These are phyloP conservation scores for Sarocladiaceae sp. DNA, from an alignment of 2,329 filamentous ascomycete genomes.

Conservation along the genomic window DNA sequence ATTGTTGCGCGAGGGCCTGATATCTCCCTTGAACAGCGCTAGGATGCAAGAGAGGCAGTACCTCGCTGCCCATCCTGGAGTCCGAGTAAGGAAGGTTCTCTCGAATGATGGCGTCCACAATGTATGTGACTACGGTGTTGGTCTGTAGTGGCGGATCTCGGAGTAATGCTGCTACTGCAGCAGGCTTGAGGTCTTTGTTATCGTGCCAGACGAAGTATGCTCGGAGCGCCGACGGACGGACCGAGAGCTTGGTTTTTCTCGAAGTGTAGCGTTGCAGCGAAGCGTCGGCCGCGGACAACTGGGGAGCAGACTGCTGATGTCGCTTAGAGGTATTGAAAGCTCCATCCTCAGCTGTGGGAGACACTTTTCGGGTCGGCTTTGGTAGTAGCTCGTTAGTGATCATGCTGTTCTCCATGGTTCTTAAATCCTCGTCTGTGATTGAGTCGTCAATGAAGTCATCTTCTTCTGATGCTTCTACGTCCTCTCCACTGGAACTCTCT, in stretches of 20 bases:
- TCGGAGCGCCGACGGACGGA: constrained; percentile 35
- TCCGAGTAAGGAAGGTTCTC: constrained; percentile 46
- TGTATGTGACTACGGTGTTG: constrained; percentile 51
- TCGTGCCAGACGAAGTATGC: constrained; percentile 60
- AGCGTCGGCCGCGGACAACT: constrained; percentile 37
- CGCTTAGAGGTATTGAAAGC: background rate
- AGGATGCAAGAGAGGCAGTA: constrained; percentile 31
- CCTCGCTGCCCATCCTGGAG: constrained; percentile 35
- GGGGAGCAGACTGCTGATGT: constrained; percentile 10
- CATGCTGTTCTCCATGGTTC: constrained; percentile 4
- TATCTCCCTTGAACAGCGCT: constrained; percentile 18
- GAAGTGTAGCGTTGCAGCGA: constrained; percentile 30
- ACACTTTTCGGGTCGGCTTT: no score
- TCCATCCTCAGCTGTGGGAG: constrained; percentile 7
- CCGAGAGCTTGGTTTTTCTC: constrained; percentile 17
- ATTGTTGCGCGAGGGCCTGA: constrained; percentile 19
- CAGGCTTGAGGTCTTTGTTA: constrained; percentile 41
- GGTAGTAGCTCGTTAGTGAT: background rate
- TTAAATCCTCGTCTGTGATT: constrained; percentile 7
- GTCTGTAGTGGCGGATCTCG: constrained; percentile 53
- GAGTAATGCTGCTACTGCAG: constrained; percentile 47
- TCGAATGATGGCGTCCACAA: constrained; percentile 46
- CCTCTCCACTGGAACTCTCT: constrained; percentile 14
- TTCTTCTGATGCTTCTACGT: constrained; percentile 23
- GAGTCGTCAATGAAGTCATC: constrained; percentile 9